Percentiles rank a stretch among this genome's conserved stretches.
Evolutionary conservation across 1,139 yeast species (phyloP).

Genomic region (Saccharomycopsis hybrid): DNA sequence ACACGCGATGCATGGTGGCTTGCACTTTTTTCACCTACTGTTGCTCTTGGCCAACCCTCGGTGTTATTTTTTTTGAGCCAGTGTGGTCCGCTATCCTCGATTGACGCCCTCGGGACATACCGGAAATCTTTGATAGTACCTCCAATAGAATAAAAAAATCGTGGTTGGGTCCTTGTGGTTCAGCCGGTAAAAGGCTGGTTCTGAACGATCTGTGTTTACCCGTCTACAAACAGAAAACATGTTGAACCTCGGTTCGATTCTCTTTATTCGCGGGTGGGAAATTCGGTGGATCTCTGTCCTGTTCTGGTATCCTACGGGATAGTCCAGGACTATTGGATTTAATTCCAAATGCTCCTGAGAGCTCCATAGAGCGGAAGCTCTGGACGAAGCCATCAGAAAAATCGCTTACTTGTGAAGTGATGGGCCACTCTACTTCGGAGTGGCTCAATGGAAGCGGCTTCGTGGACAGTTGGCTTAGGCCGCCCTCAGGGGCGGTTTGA

Average conservation of each 20-base stretch:
- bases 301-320: background rate
- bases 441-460: background rate
- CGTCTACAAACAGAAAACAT: slow-evolving; percentile 6
- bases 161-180: background rate
- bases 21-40: no score
- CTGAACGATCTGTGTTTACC: slow-evolving; percentile 13
- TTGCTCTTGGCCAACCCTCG: no score
- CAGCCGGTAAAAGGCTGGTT: background rate
- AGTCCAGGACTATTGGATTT: no score
- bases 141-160: background rate
- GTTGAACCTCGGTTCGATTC: background rate
- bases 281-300: slow-evolving; percentile 14
- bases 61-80: no score
- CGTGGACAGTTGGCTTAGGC: slow-evolving; percentile 6
- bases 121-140: no score
- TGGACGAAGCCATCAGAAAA: slow-evolving; percentile 11
- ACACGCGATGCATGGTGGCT: no score
- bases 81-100: no score
- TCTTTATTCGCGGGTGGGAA: slow-evolving; percentile 14
- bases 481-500: slow-evolving; percentile 4
- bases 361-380: slow-evolving; percentile 16
- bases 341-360: slow-evolving; percentile 11
- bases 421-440: slow-evolving; percentile 1
- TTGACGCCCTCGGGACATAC: no score
- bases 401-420: background rate